phyloP scores from a whole-genome alignment of 257 asterid genomes.

The Solanum habrochaites region DNA sequence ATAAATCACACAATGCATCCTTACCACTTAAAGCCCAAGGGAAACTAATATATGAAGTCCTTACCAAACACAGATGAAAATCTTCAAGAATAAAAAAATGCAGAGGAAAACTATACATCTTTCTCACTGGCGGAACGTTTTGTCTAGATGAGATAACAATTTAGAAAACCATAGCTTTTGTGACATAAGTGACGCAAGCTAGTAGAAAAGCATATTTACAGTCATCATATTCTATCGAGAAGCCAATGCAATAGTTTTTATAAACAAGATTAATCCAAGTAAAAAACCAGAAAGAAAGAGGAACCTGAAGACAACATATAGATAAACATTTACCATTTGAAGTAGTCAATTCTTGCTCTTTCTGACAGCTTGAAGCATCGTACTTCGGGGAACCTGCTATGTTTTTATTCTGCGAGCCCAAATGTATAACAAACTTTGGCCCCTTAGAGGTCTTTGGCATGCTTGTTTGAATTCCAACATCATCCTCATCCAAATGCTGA shows the following conservation, averaged over 20 bases:
- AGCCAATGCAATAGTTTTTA: neutral
- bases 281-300: neutral
- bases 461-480: conserved; percentile 25
- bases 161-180: neutral
- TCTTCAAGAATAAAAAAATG: neutral
- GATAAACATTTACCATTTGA: conserved; percentile 38
- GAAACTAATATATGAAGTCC: neutral
- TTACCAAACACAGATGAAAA: neutral
- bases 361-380: conserved; percentile 48
- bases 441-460: conserved; percentile 45
- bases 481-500: conserved; percentile 26
- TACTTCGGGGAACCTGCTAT: conserved; percentile 39
- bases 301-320: neutral
- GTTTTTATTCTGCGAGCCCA: conserved; percentile 66
- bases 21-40: neutral
- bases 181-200: neutral
- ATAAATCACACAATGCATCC: neutral
- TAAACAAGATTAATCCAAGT: neutral
- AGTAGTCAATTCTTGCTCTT: conserved; percentile 40
- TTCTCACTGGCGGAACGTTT: neutral
- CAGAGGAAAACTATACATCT: neutral
- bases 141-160: neutral
- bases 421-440: conserved; percentile 85
- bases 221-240: neutral
- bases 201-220: neutral